Evolutionary conservation across 2,329 filamentous ascomycete genomes (phyloP).

Genomic region (Penicillium freii): DNA sequence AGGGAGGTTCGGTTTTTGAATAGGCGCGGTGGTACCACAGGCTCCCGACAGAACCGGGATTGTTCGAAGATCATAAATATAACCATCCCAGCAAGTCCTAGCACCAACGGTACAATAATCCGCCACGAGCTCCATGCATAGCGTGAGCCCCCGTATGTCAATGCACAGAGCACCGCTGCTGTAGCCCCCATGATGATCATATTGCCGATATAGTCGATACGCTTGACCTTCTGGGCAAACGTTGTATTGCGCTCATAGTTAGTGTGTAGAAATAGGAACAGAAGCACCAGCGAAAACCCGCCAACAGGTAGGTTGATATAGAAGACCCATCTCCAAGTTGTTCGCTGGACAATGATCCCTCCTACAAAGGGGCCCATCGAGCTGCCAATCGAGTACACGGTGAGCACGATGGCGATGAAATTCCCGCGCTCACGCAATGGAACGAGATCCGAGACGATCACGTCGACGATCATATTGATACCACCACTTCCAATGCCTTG

Average conservation of each 20-base stretch:
- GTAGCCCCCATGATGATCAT: neutral
- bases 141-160: neutral
- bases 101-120: neutral
- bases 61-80: neutral
- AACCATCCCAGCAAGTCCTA: neutral
- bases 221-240: constrained; percentile 33
- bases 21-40: constrained; percentile 41
- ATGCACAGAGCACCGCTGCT: neutral
- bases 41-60: constrained; percentile 28
- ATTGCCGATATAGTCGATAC: constrained; percentile 37
- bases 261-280: constrained; percentile 46
- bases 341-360: constrained; percentile 18
- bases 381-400: constrained; percentile 44
- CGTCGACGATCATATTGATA: constrained; percentile 44
- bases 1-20: constrained; percentile 42
- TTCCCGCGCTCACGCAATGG: constrained; percentile 49
- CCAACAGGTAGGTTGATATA: constrained; percentile 27
- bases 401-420: constrained; percentile 42
- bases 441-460: constrained; percentile 53
- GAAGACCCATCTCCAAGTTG: constrained; percentile 32
- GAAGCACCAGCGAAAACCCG: constrained; percentile 19
- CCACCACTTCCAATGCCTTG: constrained; percentile 54
- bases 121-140: neutral
- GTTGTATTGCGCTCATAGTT: constrained; percentile 30
- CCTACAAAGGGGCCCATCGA: constrained; percentile 33